phyloP scores from a whole-genome alignment of 192 early-diverging fungal genomes.

The Coemansia nantahalensis region DNA sequence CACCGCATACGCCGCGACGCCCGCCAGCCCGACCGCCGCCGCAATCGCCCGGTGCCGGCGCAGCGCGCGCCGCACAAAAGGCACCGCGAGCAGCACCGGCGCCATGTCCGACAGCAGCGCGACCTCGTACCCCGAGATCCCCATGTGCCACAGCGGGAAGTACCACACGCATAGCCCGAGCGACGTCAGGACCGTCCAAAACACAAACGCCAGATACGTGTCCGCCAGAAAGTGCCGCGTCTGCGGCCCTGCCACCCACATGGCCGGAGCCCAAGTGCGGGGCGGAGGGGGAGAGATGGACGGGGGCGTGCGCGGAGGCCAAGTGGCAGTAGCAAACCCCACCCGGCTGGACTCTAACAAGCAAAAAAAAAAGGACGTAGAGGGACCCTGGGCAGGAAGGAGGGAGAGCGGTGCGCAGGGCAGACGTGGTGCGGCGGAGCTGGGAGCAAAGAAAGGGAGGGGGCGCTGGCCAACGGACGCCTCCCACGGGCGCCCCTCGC shows the following conservation, averaged over 20 bases:
- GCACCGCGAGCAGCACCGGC: slow-evolving; percentile 60
- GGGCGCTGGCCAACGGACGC: too few species aligned
- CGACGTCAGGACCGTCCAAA: slow-evolving; percentile 80
- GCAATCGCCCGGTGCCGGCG: slow-evolving; percentile 55
- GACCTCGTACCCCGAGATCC: slow-evolving; percentile 76
- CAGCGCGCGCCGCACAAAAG: slow-evolving; percentile 54
- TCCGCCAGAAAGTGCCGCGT: slow-evolving; percentile 59
- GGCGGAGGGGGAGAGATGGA: background rate
- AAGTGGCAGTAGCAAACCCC: too few species aligned
- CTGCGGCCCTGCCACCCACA: background rate
- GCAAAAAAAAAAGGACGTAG: too few species aligned
- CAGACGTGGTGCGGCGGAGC: too few species aligned
- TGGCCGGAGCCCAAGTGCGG: background rate
- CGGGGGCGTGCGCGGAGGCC: too few species aligned
- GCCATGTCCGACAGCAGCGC: slow-evolving; percentile 63
- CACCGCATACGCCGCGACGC: slow-evolving; percentile 62
- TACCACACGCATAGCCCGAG: slow-evolving; percentile 73
- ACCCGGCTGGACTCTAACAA: too few species aligned
- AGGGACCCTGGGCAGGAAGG: too few species aligned
- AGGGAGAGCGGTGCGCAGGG: too few species aligned
- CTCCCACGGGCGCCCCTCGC: too few species aligned
- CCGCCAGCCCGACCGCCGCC: slow-evolving; percentile 59
- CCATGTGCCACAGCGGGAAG: slow-evolving; percentile 85
- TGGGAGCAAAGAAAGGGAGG: too few species aligned
- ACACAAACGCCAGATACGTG: slow-evolving; percentile 70